Conservation (phyloP, 192 early-diverging fungal genomes). For the Funneliformis mosseae region DNA sequence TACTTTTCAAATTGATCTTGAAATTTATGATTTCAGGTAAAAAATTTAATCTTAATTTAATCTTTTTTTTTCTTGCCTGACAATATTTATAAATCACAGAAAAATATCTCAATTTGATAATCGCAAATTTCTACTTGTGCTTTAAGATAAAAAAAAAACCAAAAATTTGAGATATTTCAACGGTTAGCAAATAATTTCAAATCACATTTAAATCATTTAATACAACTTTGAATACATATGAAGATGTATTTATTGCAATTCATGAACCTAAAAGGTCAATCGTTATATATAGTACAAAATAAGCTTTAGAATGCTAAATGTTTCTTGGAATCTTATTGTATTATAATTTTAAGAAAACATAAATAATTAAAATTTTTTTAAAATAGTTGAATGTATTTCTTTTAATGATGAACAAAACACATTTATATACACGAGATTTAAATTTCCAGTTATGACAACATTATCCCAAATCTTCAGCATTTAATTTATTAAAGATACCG, state of each 20-base stretch:
- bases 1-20: not conserved
- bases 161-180: not conserved
- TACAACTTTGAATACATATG: not conserved
- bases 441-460: conserved; percentile 18
- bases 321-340: not conserved
- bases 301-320: not conserved
- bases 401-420: conserved; percentile 1
- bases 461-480: conserved; percentile 1
- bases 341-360: not conserved
- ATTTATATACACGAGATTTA: not conserved
- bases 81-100: too few relatives aligned
- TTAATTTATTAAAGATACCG: conserved; percentile 29
- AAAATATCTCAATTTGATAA: conserved; percentile 22
- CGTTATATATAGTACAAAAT: not conserved
- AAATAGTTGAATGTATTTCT: not conserved
- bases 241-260: conserved; percentile 1
- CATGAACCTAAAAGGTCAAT: conserved; percentile 5
- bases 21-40: not conserved
- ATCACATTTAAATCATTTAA: not conserved
- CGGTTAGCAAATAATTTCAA: not conserved
- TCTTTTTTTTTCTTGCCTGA: not conserved
- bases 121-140: not conserved
- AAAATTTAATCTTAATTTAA: too few relatives aligned
- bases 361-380: not conserved
- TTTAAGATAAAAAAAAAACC: not conserved